These are phyloP conservation scores for Suillus occidentalis DNA, from an alignment of 768 basidiomycete genomes.

Conservation along the genomic window DNA sequence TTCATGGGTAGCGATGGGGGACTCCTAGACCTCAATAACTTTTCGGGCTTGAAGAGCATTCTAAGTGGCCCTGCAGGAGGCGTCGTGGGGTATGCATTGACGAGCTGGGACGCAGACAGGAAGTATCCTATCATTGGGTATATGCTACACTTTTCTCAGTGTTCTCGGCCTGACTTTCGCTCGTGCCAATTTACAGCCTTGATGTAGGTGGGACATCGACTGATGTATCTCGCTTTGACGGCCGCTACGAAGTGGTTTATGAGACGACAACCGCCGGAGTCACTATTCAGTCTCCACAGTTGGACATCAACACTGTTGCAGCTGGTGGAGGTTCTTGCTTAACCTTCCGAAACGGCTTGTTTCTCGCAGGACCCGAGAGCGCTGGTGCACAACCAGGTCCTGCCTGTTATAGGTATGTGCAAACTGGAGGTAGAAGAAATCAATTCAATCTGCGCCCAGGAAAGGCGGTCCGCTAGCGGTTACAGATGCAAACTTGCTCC, in stretches of 20 bases:
- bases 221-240: conserved; percentile 91
- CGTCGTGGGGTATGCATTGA: conserved; percentile 89
- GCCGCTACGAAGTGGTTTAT: conserved; percentile 88
- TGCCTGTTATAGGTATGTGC: conserved; percentile 75
- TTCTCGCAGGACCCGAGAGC: conserved; percentile 88
- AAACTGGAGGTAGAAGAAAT: not conserved
- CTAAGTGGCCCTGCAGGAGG: conserved; percentile 93
- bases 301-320: conserved; percentile 95
- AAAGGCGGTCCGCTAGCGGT: conserved; percentile 92
- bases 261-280: conserved; percentile 96
- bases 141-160: conserved; percentile 23
- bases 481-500: conserved; percentile 89
- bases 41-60: conserved; percentile 92
- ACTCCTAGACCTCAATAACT: conserved; percentile 74
- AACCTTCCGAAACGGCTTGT: conserved; percentile 87
- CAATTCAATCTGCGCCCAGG: conserved; percentile 36
- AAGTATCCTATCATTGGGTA: conserved; percentile 84
- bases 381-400: conserved; percentile 95
- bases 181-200: conserved; percentile 47
- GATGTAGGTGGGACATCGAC: conserved; percentile 97
- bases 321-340: conserved; percentile 93
- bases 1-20: conserved; percentile 97
- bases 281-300: conserved; percentile 87
- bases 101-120: conserved; percentile 78
- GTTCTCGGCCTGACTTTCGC: not conserved